Percentiles rank a stretch among this genome's conserved stretches.
Conservation (phyloP, 768 basidiomycete species). For the Boletellus ananas region DNA sequence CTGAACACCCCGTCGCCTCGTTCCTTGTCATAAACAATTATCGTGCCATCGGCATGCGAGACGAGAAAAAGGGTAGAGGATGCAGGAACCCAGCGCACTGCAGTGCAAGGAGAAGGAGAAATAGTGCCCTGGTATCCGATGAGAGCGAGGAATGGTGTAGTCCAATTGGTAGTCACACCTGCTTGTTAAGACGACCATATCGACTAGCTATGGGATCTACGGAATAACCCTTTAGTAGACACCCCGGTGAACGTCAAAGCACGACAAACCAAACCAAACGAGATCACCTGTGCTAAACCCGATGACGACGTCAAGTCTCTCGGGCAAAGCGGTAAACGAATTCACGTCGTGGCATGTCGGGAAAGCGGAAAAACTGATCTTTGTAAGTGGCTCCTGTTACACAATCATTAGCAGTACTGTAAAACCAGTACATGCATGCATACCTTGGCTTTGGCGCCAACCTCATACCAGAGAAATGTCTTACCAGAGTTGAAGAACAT, state of each 20-base stretch:
- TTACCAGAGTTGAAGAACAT: constrained; percentile 86
- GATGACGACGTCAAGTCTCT: constrained; percentile 82
- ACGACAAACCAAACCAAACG: constrained; percentile 81
- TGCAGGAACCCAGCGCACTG: constrained; percentile 84
- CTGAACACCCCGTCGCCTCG: constrained; percentile 80
- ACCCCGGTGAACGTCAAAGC: not conserved
- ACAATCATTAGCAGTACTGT: constrained; percentile 7
- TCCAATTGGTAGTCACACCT: constrained; percentile 39
- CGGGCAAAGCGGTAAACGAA: constrained; percentile 65
- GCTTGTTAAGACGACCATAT: constrained; percentile 86
- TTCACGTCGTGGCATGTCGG: constrained; percentile 94
- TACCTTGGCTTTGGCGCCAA: constrained; percentile 82
- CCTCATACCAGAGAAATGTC: constrained; percentile 82
- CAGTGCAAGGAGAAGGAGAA: constrained; percentile 76
- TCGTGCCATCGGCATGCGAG: constrained; percentile 85
- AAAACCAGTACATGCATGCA: constrained; percentile 8
- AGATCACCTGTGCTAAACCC: constrained; percentile 95
- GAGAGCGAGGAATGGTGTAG: constrained; percentile 9
- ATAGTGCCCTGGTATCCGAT: constrained; percentile 58
- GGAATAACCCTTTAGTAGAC: constrained; percentile 3
- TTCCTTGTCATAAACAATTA: constrained; percentile 88
- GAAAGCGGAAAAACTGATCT: constrained; percentile 79
- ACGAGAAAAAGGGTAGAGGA: constrained; percentile 80
- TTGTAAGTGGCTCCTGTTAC: constrained; percentile 78
- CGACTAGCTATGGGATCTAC: constrained; percentile 76